These are phyloP conservation scores for Solanum clarkiae DNA, from an alignment of 257 asterid genomes.

Conservation along the genomic window DNA sequence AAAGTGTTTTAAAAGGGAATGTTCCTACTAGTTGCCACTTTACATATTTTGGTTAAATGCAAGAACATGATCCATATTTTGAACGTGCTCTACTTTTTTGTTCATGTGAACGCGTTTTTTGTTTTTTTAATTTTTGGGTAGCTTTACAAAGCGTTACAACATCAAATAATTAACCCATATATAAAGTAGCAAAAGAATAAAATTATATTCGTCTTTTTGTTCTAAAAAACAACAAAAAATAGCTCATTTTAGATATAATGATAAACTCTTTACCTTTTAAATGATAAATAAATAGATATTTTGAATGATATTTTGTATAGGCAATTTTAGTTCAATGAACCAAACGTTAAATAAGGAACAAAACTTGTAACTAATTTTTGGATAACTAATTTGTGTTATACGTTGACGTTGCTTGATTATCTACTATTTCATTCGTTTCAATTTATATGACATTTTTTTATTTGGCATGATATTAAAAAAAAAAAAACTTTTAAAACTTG, in stretches of 20 bases:
- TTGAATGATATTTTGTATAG: background rate
- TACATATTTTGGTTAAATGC: background rate
- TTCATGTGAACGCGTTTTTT: background rate
- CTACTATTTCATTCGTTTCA: too few relatives aligned
- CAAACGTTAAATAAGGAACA: too few relatives aligned
- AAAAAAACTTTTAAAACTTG: too few relatives aligned
- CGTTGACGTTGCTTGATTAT: too few relatives aligned
- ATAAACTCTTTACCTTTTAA: background rate
- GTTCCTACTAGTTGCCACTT: background rate
- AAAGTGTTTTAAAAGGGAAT: background rate
- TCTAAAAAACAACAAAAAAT: background rate
- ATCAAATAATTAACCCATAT: background rate
- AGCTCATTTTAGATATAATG: background rate
- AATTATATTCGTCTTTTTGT: background rate
- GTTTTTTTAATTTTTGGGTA: background rate
- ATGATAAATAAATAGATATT: background rate
- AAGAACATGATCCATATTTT: background rate
- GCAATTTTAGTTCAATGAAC: too few relatives aligned
- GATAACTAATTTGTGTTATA: background rate
- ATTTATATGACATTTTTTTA: too few relatives aligned
- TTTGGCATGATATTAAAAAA: too few relatives aligned
- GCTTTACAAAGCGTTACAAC: background rate
- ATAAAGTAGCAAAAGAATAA: background rate
- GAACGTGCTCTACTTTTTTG: constrained; percentile 4
- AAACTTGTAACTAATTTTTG: background rate